Evolutionary conservation across 2,329 filamentous ascomycete genomes (phyloP).

Genomic region (Penicillium sp.): DNA sequence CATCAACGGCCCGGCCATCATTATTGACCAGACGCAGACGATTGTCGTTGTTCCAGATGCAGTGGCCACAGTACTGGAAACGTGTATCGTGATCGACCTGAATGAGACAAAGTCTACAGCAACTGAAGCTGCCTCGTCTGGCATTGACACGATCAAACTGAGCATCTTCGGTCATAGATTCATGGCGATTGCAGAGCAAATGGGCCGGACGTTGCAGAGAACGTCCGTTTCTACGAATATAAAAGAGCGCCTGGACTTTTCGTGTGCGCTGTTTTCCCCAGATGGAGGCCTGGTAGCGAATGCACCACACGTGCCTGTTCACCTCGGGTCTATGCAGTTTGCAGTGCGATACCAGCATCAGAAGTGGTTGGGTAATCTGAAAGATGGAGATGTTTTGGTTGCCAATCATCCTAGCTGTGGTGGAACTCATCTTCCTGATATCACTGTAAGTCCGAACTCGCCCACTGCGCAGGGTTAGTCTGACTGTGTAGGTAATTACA

Average conservation of each 20-base stretch:
- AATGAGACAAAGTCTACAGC: constrained; percentile 53
- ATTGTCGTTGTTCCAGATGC: constrained; percentile 85
- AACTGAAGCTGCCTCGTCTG: constrained; percentile 25
- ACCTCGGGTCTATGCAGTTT: constrained; percentile 84
- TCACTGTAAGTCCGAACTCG: constrained; percentile 62
- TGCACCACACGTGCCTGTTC: constrained; percentile 78
- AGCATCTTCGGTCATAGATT: constrained; percentile 62
- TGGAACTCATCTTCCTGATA: constrained; percentile 82
- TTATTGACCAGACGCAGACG: constrained; percentile 76
- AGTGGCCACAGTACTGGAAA: constrained; percentile 77
- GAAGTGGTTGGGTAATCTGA: constrained; percentile 79
- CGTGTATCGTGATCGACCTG: constrained; percentile 87
- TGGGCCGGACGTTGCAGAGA: constrained; percentile 62
- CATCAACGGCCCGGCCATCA: constrained; percentile 73
- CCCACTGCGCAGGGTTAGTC: neutral
- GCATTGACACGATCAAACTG: constrained; percentile 57
- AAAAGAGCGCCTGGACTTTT: constrained; percentile 85
- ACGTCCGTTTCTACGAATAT: constrained; percentile 69
- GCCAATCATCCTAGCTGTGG: constrained; percentile 85
- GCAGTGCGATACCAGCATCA: constrained; percentile 78
- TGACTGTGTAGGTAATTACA: constrained; percentile 61
- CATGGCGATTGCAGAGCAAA: constrained; percentile 65
- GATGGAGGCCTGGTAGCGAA: constrained; percentile 71
- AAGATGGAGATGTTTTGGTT: constrained; percentile 79
- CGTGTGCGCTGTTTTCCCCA: constrained; percentile 79